These are phyloP conservation scores for Pyrenula massariospora DNA, from an alignment of 495 filamentous ascomycete genomes.

Conservation along the genomic window DNA sequence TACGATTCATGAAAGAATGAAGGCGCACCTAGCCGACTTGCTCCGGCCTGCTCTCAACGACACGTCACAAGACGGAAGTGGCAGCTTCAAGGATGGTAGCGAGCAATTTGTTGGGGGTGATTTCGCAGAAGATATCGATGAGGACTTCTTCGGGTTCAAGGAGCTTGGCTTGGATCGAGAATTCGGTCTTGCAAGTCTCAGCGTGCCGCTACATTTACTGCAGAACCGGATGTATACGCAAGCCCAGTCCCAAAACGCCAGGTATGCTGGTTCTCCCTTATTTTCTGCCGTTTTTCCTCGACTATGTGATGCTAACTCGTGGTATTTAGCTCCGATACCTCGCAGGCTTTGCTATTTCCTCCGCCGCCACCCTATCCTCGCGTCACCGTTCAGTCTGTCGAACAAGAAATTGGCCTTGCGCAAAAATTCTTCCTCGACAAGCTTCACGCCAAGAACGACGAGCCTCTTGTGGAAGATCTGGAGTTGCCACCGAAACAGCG, in stretches of 20 bases:
- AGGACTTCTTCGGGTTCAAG: slow-evolving; percentile 98
- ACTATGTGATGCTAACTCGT: slow-evolving; percentile 4
- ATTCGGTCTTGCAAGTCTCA: slow-evolving; percentile 71
- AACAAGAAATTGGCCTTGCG: slow-evolving; percentile 70
- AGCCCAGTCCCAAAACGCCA: slow-evolving; percentile 63
- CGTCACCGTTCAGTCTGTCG: slow-evolving; percentile 66
- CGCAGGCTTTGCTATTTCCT: slow-evolving; percentile 17
- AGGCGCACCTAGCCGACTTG: slow-evolving; percentile 75
- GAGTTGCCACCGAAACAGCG: slow-evolving; percentile 87
- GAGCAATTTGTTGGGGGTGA: slow-evolving; percentile 95
- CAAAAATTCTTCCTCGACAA: slow-evolving; percentile 84
- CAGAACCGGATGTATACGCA: slow-evolving; percentile 80
- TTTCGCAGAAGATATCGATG: slow-evolving; percentile 92
- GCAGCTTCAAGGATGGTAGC: slow-evolving; percentile 88
- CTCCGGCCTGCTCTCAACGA: slow-evolving; percentile 79
- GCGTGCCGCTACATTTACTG: slow-evolving; percentile 86
- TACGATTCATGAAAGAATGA: slow-evolving; percentile 86
- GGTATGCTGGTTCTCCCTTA: slow-evolving; percentile 28
- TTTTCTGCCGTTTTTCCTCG: not conserved
- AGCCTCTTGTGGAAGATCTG: slow-evolving; percentile 85
- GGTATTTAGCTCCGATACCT: slow-evolving; percentile 5
- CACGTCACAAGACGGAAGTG: slow-evolving; percentile 70
- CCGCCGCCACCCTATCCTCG: slow-evolving; percentile 64
- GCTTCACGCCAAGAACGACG: slow-evolving; percentile 66
- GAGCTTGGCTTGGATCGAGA: slow-evolving; percentile 86